Evolutionary conservation across 2,329 filamentous ascomycete genomes (phyloP), one percentile per base, ranked within the genome.

Genomic region (Pyricularia sp.): DNA sequence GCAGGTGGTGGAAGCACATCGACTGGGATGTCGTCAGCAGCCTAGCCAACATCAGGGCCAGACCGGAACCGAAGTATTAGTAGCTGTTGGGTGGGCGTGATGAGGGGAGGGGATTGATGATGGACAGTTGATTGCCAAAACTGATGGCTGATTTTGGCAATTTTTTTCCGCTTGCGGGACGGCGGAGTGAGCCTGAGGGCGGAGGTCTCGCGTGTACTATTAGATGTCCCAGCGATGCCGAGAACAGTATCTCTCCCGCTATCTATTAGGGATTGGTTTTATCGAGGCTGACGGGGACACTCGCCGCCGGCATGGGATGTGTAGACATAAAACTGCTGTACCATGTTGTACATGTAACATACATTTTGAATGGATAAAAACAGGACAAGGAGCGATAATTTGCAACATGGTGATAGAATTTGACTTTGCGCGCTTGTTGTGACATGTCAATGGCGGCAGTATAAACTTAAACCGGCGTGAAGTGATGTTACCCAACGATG

Each of bases 1-100:
- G 89, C 73, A 81, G 82, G 57, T 97, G 93, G 93, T 99, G 94
- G 94, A 78, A 90, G 63, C 81, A 80, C 64, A 88, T 99, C 69
- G 86, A 99, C 77, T 99, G 94, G 94, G 78, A 87, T 62, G 80
- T 83, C 67, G 93, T 96, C 62, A 79, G 81, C 40, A 73, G 78
- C 66, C 65, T 75, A 71, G 72, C 78, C 67, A 65, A 72, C 70
- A 57, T 78, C 62, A 68, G 63, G 65, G 4, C 22, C 22, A 67
- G 69, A 66, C 68, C 66, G 19, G 65, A 65, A 62, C 65, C 68
- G 13, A 65, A 64, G 67, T 66, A 55, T n/a, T 68, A 63, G 24
- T n/a, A 5, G 7, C 40, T 49, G 16, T 49, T 49, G 40, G 4
- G 9, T 49, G 40, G 40, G 40, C 8, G 16, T n/a, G 19, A 49